A percentile compares a stretch with the other conserved stretches of the same genome.
Evolutionary conservation across 192 early-diverging fungal genomes (phyloP).

Genomic region (Rhizophagus clarus): DNA sequence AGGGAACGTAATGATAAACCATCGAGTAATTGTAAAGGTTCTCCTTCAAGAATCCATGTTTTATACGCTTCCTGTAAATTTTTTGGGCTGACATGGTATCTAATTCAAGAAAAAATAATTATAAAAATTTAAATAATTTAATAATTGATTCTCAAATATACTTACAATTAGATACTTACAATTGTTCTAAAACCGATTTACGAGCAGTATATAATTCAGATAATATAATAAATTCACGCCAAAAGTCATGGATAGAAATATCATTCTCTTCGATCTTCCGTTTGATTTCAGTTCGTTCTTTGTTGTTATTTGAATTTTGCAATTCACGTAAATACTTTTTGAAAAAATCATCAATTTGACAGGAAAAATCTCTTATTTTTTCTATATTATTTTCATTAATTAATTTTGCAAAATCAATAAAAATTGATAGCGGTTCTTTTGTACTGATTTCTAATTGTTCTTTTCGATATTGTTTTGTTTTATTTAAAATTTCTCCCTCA

Average conservation of each 20-base stretch:
- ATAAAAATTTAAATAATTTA: too few relatives aligned
- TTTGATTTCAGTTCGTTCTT: neutral
- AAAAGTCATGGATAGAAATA: slow-evolving; percentile 17
- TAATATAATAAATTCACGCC: slow-evolving; percentile 12
- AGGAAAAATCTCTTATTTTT: neutral
- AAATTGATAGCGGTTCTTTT: neutral
- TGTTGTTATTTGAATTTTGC: neutral
- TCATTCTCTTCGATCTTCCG: neutral
- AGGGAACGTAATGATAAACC: neutral
- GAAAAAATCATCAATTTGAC: neutral
- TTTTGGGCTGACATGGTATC: neutral
- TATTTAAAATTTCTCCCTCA: neutral
- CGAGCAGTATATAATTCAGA: neutral
- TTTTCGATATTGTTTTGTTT: neutral
- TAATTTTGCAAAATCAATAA: neutral
- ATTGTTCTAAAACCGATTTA: neutral
- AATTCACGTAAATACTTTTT: neutral
- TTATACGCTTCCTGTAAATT: neutral
- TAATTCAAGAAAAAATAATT: neutral
- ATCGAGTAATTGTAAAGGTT: slow-evolving; percentile 5
- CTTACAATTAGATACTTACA: neutral
- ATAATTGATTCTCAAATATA: too few relatives aligned
- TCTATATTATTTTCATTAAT: slow-evolving; percentile 6
- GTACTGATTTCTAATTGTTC: neutral
- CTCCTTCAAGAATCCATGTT: slow-evolving; percentile 12